Base-by-base conservation (phyloP, 768 basidiomycete species). In the Tremella yokohamensis region DNA sequence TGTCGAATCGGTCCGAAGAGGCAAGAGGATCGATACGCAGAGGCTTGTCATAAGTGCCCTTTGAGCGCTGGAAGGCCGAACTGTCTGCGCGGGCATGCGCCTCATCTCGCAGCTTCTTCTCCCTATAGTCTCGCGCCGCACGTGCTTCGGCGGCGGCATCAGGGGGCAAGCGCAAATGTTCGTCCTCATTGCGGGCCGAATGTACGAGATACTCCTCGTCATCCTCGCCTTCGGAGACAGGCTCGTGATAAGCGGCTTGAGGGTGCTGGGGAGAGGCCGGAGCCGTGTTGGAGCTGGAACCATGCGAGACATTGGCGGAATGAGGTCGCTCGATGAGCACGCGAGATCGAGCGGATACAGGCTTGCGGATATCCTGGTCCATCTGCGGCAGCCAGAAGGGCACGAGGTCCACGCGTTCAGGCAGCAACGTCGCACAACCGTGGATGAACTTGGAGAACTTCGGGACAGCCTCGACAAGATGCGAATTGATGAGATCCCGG, bases 301-400 rank as follows among this genome's bases (percentile, higher is more conserved):
- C 68, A 20, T 64, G 70, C 19, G 51, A 52, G 18, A 19, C n/a
- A 47, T 58, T 64, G 44, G 63, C 64, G 20, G 70, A 75, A 62
- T 66, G 69, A 11, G 92, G 93, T 12, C 93, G 86, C 66, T 90
- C 76, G 57, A 79, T 79, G 40, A 73, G 60, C 8, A 78, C 77
- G 52, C 74, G 66, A 69, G 72, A 87, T 73, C 70, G 86, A 84
- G 57, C 88, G 86, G 86, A 88, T 58, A 88, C 87, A 2, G 92
- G 91, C 75, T 97, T 97, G 49, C 91, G 82, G 69, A 98, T 98
- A 70, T 97, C 90, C 58, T 60, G 60, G 58, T 96, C 93, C 93
- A 97, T 96, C 74, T 98, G 93, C 4, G 93, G 93, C 6, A 75
- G 64, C 96, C 96, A 99, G 82, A 97, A 99, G 6, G 96, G 96